Base-by-base conservation (phyloP, 2,329 filamentous ascomycete species). In the Xylaria polymorpha region DNA sequence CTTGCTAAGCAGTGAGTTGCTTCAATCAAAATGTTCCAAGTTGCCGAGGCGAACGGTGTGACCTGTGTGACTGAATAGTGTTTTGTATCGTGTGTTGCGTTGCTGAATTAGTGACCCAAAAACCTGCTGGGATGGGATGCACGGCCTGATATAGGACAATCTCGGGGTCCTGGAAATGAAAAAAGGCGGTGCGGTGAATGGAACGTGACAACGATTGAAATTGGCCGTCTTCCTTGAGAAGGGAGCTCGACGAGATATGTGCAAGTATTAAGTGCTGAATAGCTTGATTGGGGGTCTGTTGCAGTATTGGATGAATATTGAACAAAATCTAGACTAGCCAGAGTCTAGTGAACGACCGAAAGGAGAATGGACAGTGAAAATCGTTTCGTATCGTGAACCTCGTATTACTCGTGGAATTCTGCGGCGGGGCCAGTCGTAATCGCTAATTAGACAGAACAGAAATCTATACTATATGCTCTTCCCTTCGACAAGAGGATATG, bases 291-390 rank as follows among this genome's bases (percentile, higher is more conserved):
- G 64, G 72, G 65, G 63, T 48, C 51, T 61, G 70, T 68, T 62
- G 70, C 51, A 68, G 70, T 71, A 71, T 72, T 66, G 72, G 58
- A 18, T 59, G 56, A 72, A 67, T 72, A 71, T 72, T 70, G 70
- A 71, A 72, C 61, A 64, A 70, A 69, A 68, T 48, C 71, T 72
- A 77, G 74, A 77, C 75, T 77, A 73, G 73, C 75, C 76, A 66
- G 76, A 77, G 75, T 74, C 75, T 76, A 74, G 59, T 57, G 72
- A 66, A 57, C 29, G 25, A 65, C 60, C 58, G 56, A 58, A 61
- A 57, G 57, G 43, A 65, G 62, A 65, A 70, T 66, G 66, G 37
- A 61, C 18, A 59, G 58, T 48, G 58, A 71, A 72, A 75, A 70
- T 72, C 70, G 72, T 72, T 70, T 75, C 70, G 74, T 73, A 70